phyloP scores from a whole-genome alignment of 2,329 filamentous ascomycete genomes.

The Pseudovirgaria hyperparasitica region DNA sequence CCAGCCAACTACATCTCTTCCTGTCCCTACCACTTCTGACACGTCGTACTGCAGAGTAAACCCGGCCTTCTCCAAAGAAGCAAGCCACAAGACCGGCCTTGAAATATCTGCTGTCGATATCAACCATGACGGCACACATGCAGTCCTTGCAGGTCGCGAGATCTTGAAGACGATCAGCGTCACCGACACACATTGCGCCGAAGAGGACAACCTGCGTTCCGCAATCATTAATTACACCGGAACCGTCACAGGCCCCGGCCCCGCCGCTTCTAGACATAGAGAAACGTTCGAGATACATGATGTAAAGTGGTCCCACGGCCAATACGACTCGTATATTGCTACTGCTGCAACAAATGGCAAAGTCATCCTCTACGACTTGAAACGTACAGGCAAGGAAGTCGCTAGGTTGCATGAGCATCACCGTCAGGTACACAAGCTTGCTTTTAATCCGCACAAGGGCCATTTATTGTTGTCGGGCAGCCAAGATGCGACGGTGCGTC shows the following conservation, averaged over 20 bases:
- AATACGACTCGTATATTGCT: slow-evolving; percentile 46
- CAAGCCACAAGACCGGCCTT: slow-evolving; percentile 51
- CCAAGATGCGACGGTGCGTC: slow-evolving; percentile 49
- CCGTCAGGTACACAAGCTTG: slow-evolving; percentile 52
- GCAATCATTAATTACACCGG: slow-evolving; percentile 46
- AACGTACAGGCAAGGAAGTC: slow-evolving; percentile 46
- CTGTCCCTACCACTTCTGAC: slow-evolving; percentile 1
- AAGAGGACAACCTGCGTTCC: slow-evolving; percentile 51
- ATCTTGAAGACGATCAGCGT: slow-evolving; percentile 54
- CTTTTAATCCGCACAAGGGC: slow-evolving; percentile 50
- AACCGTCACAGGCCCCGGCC: slow-evolving; percentile 31
- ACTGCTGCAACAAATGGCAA: slow-evolving; percentile 53
- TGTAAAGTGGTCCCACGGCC: slow-evolving; percentile 55
- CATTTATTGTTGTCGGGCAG: slow-evolving; percentile 50
- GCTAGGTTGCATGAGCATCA: slow-evolving; percentile 51
- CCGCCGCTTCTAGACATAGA: slow-evolving; percentile 36
- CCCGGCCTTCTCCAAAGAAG: slow-evolving; percentile 38
- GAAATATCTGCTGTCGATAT: slow-evolving; percentile 51
- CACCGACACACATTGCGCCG: slow-evolving; percentile 41
- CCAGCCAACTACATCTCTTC: too few species aligned
- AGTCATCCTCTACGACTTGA: slow-evolving; percentile 52
- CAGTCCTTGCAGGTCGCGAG: slow-evolving; percentile 51
- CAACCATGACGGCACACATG: slow-evolving; percentile 50
- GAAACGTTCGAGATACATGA: slow-evolving; percentile 51
- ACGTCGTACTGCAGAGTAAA: slow-evolving; percentile 20